Percentiles rank a stretch among this genome's conserved stretches.
These are phyloP conservation scores for Nicotiana tabacum DNA, from an alignment of 257 asterid genomes.

Conservation along the genomic window DNA sequence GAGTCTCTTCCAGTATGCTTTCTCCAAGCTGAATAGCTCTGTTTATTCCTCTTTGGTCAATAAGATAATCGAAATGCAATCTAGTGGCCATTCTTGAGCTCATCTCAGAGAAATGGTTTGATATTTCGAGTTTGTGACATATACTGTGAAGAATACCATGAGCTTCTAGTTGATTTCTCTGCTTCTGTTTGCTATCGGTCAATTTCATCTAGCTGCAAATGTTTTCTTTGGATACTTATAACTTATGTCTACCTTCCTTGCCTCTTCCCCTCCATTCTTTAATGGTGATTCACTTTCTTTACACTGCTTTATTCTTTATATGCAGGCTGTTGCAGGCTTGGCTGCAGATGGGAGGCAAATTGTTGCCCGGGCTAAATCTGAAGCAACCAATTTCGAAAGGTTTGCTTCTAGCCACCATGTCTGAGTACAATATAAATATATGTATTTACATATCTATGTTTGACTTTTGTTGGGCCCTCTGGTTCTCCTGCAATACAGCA, in stretches of 20 bases:
- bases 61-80: neutral
- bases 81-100: neutral
- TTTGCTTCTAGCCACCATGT: slow-evolving; percentile 13
- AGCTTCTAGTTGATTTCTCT: neutral
- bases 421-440: neutral
- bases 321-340: slow-evolving; percentile 85
- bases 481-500: neutral
- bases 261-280: neutral
- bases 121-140: neutral
- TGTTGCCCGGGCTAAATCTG: slow-evolving; percentile 81
- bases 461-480: neutral
- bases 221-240: neutral
- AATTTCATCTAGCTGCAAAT: neutral
- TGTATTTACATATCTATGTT: neutral
- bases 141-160: neutral
- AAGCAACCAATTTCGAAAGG: slow-evolving; percentile 80
- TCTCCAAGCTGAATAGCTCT: neutral
- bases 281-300: neutral
- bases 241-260: neutral
- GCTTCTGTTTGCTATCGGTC: neutral
- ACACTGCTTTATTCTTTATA: neutral
- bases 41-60: neutral
- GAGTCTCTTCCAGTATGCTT: neutral
- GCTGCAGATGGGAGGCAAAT: slow-evolving; percentile 96
- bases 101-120: neutral